Evolutionary conservation across 2,329 filamentous ascomycete genomes (phyloP).

Genomic region (Xylaria sp.): DNA sequence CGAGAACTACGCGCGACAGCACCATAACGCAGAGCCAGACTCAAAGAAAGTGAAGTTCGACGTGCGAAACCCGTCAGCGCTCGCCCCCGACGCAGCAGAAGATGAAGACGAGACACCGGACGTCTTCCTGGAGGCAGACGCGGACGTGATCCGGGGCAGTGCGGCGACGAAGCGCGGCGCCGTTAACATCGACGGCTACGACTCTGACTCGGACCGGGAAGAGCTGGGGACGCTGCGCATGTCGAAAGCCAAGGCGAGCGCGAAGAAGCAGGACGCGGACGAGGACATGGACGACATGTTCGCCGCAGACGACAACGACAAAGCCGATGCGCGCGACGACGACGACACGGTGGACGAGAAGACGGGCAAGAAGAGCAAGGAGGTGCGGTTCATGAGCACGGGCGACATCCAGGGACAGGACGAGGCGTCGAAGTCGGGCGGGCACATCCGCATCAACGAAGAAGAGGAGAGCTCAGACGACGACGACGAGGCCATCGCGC

Average conservation of each 20-base stretch:
- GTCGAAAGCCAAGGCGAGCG: constrained; percentile 42
- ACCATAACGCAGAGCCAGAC: constrained; percentile 65
- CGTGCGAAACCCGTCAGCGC: constrained; percentile 89
- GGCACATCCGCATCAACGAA: constrained; percentile 71
- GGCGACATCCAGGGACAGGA: constrained; percentile 83
- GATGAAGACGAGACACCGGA: constrained; percentile 61
- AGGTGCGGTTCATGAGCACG: constrained; percentile 68
- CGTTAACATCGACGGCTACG: constrained; percentile 96
- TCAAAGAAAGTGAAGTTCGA: constrained; percentile 91
- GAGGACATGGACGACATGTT: constrained; percentile 88
- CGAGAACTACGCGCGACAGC: constrained; percentile 81
- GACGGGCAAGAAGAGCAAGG: constrained; percentile 68
- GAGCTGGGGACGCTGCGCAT: constrained; percentile 51
- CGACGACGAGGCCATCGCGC: constrained; percentile 76
- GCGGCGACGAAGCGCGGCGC: constrained; percentile 87
- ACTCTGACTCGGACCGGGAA: constrained; percentile 92
- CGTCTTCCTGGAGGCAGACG: constrained; percentile 85
- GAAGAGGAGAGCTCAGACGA: constrained; percentile 67
- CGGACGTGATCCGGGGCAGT: constrained; percentile 88
- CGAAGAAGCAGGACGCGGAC: constrained; percentile 56
- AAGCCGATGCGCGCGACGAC: constrained; percentile 64
- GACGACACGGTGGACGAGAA: constrained; percentile 58
- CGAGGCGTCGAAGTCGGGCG: constrained; percentile 75
- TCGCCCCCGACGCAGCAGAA: constrained; percentile 80
- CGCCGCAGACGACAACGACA: constrained; percentile 68